Evolutionary conservation across 768 basidiomycete genomes (phyloP).

Genomic region (Boletus reticuloceps): DNA sequence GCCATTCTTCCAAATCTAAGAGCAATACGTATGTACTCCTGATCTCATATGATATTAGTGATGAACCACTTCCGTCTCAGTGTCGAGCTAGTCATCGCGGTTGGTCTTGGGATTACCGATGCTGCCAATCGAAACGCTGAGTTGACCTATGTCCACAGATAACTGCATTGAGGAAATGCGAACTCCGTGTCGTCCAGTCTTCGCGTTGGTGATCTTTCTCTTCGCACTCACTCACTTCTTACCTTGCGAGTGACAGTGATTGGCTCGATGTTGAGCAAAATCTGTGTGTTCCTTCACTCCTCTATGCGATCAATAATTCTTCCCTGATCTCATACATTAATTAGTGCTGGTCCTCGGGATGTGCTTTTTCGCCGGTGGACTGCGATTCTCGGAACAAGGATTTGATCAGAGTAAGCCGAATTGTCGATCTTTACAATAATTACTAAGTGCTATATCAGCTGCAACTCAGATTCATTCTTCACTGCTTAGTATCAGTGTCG

Average conservation of each 20-base stretch:
- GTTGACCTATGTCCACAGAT: slow-evolving; percentile 37
- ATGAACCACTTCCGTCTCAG: slow-evolving; percentile 28
- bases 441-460: slow-evolving; percentile 29
- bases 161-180: slow-evolving; percentile 77
- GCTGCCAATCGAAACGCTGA: background rate
- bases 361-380: slow-evolving; percentile 87
- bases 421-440: background rate
- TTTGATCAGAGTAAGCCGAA: slow-evolving; percentile 62
- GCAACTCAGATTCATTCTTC: slow-evolving; percentile 75
- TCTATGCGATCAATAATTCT: background rate
- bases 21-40: slow-evolving; percentile 58
- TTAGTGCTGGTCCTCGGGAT: slow-evolving; percentile 80
- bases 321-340: slow-evolving; percentile 25
- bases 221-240: background rate
- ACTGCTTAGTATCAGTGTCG: slow-evolving; percentile 73
- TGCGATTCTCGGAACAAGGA: slow-evolving; percentile 76
- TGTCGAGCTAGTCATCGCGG: slow-evolving; percentile 68
- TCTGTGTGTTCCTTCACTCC: slow-evolving; percentile 39
- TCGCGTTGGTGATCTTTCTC: slow-evolving; percentile 47
- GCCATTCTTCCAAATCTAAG: slow-evolving; percentile 33
- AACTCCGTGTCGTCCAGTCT: slow-evolving; percentile 79
- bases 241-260: slow-evolving; percentile 49
- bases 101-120: slow-evolving; percentile 34
- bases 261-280: slow-evolving; percentile 80
- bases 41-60: background rate